Evolutionary conservation across 805 yeast genomes (phyloP).

Genomic region (Hagleromyces aurorensis): DNA sequence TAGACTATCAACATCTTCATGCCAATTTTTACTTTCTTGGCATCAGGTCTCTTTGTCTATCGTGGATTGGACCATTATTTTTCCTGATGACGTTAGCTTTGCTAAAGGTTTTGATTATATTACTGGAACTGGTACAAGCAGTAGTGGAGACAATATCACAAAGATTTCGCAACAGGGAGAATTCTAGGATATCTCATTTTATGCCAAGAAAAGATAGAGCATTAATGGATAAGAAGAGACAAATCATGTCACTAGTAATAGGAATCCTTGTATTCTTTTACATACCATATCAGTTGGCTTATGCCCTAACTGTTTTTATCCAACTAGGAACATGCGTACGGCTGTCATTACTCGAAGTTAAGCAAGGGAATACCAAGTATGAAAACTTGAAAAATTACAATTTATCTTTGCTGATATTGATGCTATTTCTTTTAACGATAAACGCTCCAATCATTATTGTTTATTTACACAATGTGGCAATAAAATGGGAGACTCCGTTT

Average conservation of each 20-base stretch:
- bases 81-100: slow-evolving; percentile 23
- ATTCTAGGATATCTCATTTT: too few species aligned
- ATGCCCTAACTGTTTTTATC: slow-evolving; percentile 47
- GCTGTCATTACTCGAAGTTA: slow-evolving; percentile 13
- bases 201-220: neutral
- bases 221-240: slow-evolving; percentile 20
- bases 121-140: too few species aligned
- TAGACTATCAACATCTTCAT: slow-evolving; percentile 31
- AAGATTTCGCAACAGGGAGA: neutral
- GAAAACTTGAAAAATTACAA: slow-evolving; percentile 47
- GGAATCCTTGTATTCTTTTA: slow-evolving; percentile 53
- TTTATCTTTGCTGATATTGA: slow-evolving; percentile 51
- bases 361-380: slow-evolving; percentile 7
- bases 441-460: slow-evolving; percentile 73
- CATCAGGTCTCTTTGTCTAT: slow-evolving; percentile 45
- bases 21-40: slow-evolving; percentile 63
- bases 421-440: slow-evolving; percentile 75
- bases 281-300: slow-evolving; percentile 78
- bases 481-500: slow-evolving; percentile 78
- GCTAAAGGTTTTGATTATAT: too few species aligned
- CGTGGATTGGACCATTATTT: slow-evolving; percentile 54
- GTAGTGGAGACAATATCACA: too few species aligned
- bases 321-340: slow-evolving; percentile 50
- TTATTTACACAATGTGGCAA: slow-evolving; percentile 68
- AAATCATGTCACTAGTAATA: slow-evolving; percentile 30